These are phyloP conservation scores for Naganishia vishniacii DNA, from an alignment of 768 basidiomycete genomes.

Conservation along the genomic window DNA sequence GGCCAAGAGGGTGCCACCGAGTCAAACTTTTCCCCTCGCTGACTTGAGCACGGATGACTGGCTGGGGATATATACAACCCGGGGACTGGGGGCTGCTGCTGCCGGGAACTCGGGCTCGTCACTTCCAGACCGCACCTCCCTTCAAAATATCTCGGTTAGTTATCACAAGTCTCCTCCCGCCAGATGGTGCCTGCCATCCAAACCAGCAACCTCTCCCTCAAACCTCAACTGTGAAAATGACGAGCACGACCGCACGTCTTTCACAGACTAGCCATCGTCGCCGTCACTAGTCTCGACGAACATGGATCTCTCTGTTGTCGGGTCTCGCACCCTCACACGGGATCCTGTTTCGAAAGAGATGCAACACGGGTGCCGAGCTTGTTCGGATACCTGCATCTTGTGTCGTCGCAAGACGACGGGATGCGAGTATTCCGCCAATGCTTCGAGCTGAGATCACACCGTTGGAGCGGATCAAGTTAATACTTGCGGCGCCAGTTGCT, in stretches of 20 bases:
- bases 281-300: slow-evolving; percentile 16
- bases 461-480: slow-evolving; percentile 50
- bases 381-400: slow-evolving; percentile 13
- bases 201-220: not conserved
- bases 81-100: too few species aligned
- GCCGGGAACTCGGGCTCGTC: too few species aligned
- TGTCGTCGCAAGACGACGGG: too few species aligned
- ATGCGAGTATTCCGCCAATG: slow-evolving; percentile 22
- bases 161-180: slow-evolving; percentile 1
- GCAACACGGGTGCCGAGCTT: slow-evolving; percentile 36
- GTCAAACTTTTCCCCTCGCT: too few species aligned
- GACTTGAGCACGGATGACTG: too few species aligned
- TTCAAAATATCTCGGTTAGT: slow-evolving; percentile 9
- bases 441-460: slow-evolving; percentile 50
- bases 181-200: not conserved
- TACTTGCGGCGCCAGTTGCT: slow-evolving; percentile 45
- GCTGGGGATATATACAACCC: too few species aligned
- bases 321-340: slow-evolving; percentile 15
- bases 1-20: too few species aligned
- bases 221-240: not conserved
- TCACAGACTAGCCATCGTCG: not conserved
- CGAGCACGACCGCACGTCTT: not conserved
- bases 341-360: slow-evolving; percentile 26
- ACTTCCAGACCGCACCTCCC: too few species aligned
- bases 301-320: slow-evolving; percentile 2